Percentiles rank a stretch among this genome's conserved stretches.
Conservation (phyloP, 1,139 yeast species). For the Pneumocystis murina region DNA sequence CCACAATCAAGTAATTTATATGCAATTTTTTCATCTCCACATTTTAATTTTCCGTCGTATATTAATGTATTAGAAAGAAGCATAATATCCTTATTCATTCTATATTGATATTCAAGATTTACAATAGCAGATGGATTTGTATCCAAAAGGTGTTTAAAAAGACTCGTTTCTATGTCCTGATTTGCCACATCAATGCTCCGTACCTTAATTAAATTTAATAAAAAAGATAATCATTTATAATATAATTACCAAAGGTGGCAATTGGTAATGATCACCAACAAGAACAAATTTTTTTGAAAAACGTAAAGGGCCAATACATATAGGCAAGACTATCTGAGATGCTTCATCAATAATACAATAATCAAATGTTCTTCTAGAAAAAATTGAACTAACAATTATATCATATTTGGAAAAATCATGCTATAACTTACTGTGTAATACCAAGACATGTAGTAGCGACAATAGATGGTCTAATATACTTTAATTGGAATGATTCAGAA, state of each 20-base stretch:
- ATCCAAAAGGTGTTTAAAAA: conserved; percentile 61
- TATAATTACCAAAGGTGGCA: conserved; percentile 23
- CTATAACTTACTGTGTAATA: conserved; percentile 33
- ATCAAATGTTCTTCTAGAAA: conserved; percentile 53
- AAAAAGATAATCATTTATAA: not conserved
- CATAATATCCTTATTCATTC: conserved; percentile 90
- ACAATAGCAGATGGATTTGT: conserved; percentile 56
- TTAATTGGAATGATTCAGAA: conserved; percentile 27
- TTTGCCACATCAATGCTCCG: conserved; percentile 30
- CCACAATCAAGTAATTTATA: conserved; percentile 30
- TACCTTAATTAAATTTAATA: conserved; percentile 2
- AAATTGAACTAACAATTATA: conserved; percentile 28
- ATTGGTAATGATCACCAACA: conserved; percentile 89
- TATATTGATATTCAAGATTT: conserved; percentile 66
- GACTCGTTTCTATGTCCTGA: conserved; percentile 59
- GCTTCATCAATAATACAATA: conserved; percentile 95
- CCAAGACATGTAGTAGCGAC: conserved; percentile 87
- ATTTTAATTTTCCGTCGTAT: conserved; percentile 56
- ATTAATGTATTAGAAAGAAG: conserved; percentile 61
- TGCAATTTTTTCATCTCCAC: conserved; percentile 58
- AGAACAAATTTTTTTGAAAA: conserved; percentile 64
- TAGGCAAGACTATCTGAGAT: conserved; percentile 83
- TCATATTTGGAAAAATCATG: not conserved
- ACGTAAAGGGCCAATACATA: conserved; percentile 74
- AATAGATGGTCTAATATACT: conserved; percentile 47